Evolutionary conservation across 768 basidiomycete species (phyloP).

Genomic region (Leccinum rimulosum): DNA sequence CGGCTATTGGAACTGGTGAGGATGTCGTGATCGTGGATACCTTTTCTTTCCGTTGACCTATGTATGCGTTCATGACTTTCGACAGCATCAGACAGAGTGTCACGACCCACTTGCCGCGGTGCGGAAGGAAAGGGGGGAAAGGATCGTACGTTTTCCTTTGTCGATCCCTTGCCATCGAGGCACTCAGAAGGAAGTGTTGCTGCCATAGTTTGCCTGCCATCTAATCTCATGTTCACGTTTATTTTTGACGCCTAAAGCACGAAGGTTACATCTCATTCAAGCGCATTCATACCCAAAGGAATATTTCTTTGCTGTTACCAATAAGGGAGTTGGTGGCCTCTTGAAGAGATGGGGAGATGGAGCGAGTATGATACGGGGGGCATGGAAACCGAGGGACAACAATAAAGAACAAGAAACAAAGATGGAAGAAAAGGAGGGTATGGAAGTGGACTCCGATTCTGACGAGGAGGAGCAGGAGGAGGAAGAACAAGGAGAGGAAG

Average conservation of each 20-base stretch:
- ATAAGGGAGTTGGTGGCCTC: constrained; percentile 83
- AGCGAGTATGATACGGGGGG: constrained; percentile 70
- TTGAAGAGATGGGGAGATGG: constrained; percentile 82
- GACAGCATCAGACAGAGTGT: constrained; percentile 79
- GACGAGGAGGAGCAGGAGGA: constrained; percentile 18
- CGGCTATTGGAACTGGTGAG: constrained; percentile 77
- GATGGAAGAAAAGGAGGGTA: constrained; percentile 14
- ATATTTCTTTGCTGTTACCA: constrained; percentile 89
- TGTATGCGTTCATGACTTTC: neutral
- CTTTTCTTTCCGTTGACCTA: constrained; percentile 1
- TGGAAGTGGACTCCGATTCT: constrained; percentile 25
- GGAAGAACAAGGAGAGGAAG: constrained; percentile 9
- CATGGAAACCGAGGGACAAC: constrained; percentile 58
- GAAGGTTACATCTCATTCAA: constrained; percentile 79
- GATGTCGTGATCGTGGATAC: neutral
- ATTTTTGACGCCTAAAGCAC: constrained; percentile 71
- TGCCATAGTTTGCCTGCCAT: constrained; percentile 78
- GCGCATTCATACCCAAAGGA: constrained; percentile 83
- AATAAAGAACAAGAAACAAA: constrained; percentile 13
- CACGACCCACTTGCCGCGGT: constrained; percentile 84
- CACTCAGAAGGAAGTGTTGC: neutral
- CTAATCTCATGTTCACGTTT: constrained; percentile 53
- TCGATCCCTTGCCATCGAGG: constrained; percentile 14
- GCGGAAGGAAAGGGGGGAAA: constrained; percentile 76
- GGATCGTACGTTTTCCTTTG: constrained; percentile 53